These are phyloP conservation scores for Fusarium hainanense DNA, from an alignment of 2,329 filamentous ascomycete genomes.

Conservation along the genomic window DNA sequence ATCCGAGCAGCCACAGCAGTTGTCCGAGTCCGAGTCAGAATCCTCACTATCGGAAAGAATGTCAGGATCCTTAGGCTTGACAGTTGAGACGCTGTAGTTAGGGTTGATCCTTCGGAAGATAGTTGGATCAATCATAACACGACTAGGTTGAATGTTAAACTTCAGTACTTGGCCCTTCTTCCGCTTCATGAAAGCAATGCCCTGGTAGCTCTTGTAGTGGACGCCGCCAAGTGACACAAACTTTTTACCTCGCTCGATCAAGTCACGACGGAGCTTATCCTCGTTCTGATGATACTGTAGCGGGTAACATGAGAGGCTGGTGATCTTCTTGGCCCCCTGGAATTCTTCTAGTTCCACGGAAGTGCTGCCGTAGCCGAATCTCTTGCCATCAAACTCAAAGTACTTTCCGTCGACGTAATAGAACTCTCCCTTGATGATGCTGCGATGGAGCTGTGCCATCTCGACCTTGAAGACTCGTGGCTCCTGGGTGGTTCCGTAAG, in stretches of 20 bases:
- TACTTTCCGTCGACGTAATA: slow-evolving; percentile 84
- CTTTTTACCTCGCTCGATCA: slow-evolving; percentile 85
- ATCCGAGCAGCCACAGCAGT: slow-evolving; percentile 55
- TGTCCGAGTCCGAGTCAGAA: slow-evolving; percentile 54
- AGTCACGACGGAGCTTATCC: slow-evolving; percentile 68
- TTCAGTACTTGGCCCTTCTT: slow-evolving; percentile 73
- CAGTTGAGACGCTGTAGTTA: slow-evolving; percentile 81
- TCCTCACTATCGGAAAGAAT: slow-evolving; percentile 63
- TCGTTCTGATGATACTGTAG: slow-evolving; percentile 83
- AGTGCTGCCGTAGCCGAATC: slow-evolving; percentile 80
- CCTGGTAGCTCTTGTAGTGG: slow-evolving; percentile 84
- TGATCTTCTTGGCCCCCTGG: slow-evolving; percentile 85
- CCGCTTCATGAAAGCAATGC: slow-evolving; percentile 86
- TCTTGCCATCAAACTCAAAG: slow-evolving; percentile 89
- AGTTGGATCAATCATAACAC: slow-evolving; percentile 87
- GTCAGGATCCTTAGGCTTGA: slow-evolving; percentile 78
- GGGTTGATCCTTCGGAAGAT: slow-evolving; percentile 87
- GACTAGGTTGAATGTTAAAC: slow-evolving; percentile 86
- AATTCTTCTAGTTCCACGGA: slow-evolving; percentile 78
- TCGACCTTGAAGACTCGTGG: slow-evolving; percentile 87
- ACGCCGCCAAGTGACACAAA: slow-evolving; percentile 85
- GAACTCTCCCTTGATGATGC: slow-evolving; percentile 77
- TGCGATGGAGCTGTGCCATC: slow-evolving; percentile 74
- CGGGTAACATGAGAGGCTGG: slow-evolving; percentile 79
- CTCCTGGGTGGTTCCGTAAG: slow-evolving; percentile 80